Base-by-base conservation (phyloP, 192 early-diverging fungal species). In the Gonapodya prolifera region DNA sequence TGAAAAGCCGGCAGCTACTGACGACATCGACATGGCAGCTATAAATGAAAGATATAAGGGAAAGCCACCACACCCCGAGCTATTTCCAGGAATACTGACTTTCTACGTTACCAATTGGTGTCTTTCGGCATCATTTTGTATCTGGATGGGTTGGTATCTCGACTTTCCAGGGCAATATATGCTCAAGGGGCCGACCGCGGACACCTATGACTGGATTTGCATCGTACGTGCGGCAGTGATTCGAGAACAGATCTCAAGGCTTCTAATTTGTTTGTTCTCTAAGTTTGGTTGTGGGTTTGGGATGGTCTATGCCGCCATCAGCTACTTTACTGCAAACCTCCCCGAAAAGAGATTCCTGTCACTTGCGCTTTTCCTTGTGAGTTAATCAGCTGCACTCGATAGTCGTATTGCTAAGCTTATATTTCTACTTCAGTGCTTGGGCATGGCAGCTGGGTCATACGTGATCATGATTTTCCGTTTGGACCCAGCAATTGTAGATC, bases 361-460 rank as follows among this genome's bases (percentile, higher is more conserved):
- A 61, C 45, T 61, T 8, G 45, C 45, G 45, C 45, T 61, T 8
- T 61, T 61, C 45, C 45, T 61, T 23, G 45, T 61, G 23, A 61
- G 45, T 61, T 61, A 8, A 23, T 16, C 8, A 8, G 23, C 23
- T 16, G 23, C 45, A 23, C 8, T 61, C 23, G 45, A 23, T 16
- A 8, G 23, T 23, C 45, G 45, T 61, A 16, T 61, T 61, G 45
- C 8, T 61, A 23, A 61, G 8, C 8, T 61, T 8, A 61, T 8
- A 23, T 61, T 61, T 61, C 8, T 23, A 61, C 45, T 8, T 16
- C 45, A 61, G 45, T 61, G 45, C 23, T 23, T 61, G 23, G 34
- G 69, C 23, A 35, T 79, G 16, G 30, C 78, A 28, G 18, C 35
- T 2, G 36, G 70, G 29, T 33, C 78, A 13, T 76, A 79, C 34